phyloP scores from a whole-genome alignment of 2,329 filamentous ascomycete genomes.

The Magnaporthales sp. region DNA sequence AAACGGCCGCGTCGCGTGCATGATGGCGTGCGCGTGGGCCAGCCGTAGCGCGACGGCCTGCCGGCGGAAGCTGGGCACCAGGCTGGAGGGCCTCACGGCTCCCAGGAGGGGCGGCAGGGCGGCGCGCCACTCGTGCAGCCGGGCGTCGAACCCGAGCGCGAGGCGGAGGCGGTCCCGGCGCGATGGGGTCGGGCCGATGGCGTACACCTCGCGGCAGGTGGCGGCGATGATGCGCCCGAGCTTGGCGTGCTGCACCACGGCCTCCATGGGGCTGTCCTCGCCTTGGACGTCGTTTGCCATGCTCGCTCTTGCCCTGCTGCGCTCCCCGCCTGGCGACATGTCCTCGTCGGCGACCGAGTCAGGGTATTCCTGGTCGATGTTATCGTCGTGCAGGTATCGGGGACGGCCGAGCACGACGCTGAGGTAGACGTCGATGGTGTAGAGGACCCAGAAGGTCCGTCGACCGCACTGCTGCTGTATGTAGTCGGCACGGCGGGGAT shows the following conservation, averaged over 20 bases:
- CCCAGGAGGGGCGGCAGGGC: constrained; percentile 33
- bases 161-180: constrained; percentile 23
- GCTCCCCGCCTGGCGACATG: constrained; percentile 32
- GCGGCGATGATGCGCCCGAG: constrained; percentile 29
- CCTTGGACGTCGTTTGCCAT: constrained; percentile 4
- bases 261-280: constrained; percentile 41
- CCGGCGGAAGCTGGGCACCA: constrained; percentile 34
- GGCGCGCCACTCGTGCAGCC: constrained; percentile 29
- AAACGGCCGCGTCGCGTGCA: constrained; percentile 46
- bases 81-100: constrained; percentile 31
- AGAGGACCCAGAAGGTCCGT: constrained; percentile 53
- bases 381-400: constrained; percentile 51
- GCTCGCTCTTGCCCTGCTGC: constrained; percentile 13
- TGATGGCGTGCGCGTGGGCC: constrained; percentile 44
- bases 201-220: constrained; percentile 30
- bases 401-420: constrained; percentile 55
- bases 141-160: constrained; percentile 26
- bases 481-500: constrained; percentile 24
- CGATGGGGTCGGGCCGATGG: constrained; percentile 24
- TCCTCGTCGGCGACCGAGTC: constrained; percentile 47
- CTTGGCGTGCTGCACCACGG: constrained; percentile 34
- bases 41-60: constrained; percentile 45
- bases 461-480: constrained; percentile 42
- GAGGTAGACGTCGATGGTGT: constrained; percentile 54
- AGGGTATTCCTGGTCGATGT: constrained; percentile 54